Evolutionary conservation across 2,329 filamentous ascomycete species (phyloP).

Genomic region (Ascochyta viciae-villosae): DNA sequence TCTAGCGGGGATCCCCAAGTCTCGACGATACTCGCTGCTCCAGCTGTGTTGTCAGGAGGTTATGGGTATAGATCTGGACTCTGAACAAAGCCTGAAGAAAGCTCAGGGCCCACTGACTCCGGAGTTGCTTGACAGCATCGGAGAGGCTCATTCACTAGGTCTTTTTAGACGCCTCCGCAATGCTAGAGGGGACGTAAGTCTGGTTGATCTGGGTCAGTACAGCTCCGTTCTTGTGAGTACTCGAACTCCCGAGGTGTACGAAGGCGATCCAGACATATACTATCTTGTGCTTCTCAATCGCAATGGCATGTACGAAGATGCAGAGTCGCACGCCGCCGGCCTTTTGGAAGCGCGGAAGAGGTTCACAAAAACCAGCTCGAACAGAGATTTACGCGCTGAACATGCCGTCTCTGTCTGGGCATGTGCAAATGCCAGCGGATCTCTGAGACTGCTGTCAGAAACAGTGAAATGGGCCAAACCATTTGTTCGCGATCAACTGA

Average conservation of each 20-base stretch:
- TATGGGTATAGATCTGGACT: slow-evolving; percentile 25
- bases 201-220: slow-evolving; percentile 13
- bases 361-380: slow-evolving; percentile 28
- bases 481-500: slow-evolving; percentile 46
- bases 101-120: slow-evolving; percentile 8
- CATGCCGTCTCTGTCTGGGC: slow-evolving; percentile 37
- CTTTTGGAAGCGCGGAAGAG: slow-evolving; percentile 30
- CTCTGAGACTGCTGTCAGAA: slow-evolving; percentile 37
- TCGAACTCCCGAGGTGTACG: not conserved
- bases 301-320: slow-evolving; percentile 18
- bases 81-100: slow-evolving; percentile 22
- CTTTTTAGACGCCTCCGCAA: slow-evolving; percentile 31
- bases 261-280: slow-evolving; percentile 26
- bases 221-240: slow-evolving; percentile 12
- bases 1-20: slow-evolving; percentile 8
- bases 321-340: slow-evolving; percentile 15
- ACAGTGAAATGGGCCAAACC: slow-evolving; percentile 46
- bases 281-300: slow-evolving; percentile 21
- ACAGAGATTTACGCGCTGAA: slow-evolving; percentile 37
- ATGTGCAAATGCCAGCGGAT: slow-evolving; percentile 45
- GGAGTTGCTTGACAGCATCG: slow-evolving; percentile 18
- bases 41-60: slow-evolving; percentile 24
- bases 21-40: slow-evolving; percentile 29
- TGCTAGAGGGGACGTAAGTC: slow-evolving; percentile 24
- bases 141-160: slow-evolving; percentile 22